Evolutionary conservation across 139 green algal genomes (phyloP).

Genomic region (Choricystis sp.): DNA sequence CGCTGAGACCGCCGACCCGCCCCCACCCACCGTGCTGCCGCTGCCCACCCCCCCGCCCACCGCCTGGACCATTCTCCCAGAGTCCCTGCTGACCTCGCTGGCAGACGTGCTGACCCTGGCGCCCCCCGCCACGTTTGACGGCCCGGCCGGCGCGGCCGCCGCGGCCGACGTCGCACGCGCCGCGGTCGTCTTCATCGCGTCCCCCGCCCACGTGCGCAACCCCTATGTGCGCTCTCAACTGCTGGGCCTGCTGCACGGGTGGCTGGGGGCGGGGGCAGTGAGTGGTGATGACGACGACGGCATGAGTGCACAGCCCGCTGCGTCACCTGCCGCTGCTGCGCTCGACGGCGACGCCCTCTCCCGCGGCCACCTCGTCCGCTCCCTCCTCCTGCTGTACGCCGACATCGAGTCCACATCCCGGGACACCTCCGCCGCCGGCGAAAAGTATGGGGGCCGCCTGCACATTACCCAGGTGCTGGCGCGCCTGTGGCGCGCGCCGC

Average conservation of each 20-base stretch:
- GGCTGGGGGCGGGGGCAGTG: neutral
- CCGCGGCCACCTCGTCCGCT: neutral
- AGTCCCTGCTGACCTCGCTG: constrained; percentile 1
- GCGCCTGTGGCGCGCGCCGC: neutral
- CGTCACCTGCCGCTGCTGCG: too few relatives aligned
- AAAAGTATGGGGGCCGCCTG: neutral
- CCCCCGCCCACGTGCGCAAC: neutral
- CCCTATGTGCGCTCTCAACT: neutral
- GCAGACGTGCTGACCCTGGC: neutral
- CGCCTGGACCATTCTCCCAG: constrained; percentile 41
- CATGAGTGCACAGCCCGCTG: too few relatives aligned
- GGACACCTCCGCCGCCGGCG: neutral
- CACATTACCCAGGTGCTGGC: neutral
- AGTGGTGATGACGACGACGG: neutral
- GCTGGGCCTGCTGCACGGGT: neutral
- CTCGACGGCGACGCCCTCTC: neutral
- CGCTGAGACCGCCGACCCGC: constrained; percentile 4
- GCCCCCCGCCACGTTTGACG: neutral
- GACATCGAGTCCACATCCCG: neutral
- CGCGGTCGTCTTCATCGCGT: neutral
- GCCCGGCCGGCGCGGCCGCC: too few relatives aligned
- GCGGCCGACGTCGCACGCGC: neutral
- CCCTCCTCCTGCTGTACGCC: neutral
- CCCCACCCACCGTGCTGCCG: constrained; percentile 24
- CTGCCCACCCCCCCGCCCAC: constrained; percentile 31